Base-by-base conservation (phyloP, 2,329 filamentous ascomycete species). In the Basipetospora sp. region DNA sequence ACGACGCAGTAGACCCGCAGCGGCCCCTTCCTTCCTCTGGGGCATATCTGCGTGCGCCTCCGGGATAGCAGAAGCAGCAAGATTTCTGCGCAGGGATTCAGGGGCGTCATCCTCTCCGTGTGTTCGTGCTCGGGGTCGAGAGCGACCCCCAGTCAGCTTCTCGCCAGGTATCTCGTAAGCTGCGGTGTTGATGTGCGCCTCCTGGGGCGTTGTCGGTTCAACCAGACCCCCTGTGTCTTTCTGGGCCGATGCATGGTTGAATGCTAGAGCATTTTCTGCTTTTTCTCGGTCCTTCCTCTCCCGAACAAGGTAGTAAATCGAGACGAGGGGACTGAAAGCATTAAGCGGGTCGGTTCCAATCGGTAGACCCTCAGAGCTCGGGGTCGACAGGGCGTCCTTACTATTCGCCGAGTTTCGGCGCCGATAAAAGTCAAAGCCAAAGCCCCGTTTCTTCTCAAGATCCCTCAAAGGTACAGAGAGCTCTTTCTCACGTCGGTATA, bases 341-440 rank as follows among this genome's bases (percentile, higher is more conserved):
- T 96, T 96, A 41, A 93, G 63, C 1, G 90, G 87, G 51, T 98
- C 90, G 40, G 72, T 74, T 9, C 86, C 86, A 25, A 88, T 62
- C 45, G 84, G 77, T 14, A 96, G 67, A 4, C 80, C 82, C 55
- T 98, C 90, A 1, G 77, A 74, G 36, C 88, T 96, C n/a, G 83
- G 79, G 2, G 77, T 79, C 4, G 70, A 74, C 44, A 98, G 63
- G 3, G 86, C 94, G 53, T 96, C 90, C 46, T 83, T 75, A 56
- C 90, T 96, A 38, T 74, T 84, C 30, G 77, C 79, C 1, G 88
- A 96, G 53, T 87, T 94, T 42, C 87, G 74, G 46, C 90, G 72
- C 60, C 94, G 94, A 62, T 96, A 98, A 52, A 98, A 96, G 53
- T 94, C 88, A 48, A 96, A 94, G 4, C 72, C 74, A 45, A 94